Evolutionary conservation across 306 rosid genomes (phyloP), one percentile per base, ranked within the genome.

Genomic region (Notholithocarpus densiflorus): DNA sequence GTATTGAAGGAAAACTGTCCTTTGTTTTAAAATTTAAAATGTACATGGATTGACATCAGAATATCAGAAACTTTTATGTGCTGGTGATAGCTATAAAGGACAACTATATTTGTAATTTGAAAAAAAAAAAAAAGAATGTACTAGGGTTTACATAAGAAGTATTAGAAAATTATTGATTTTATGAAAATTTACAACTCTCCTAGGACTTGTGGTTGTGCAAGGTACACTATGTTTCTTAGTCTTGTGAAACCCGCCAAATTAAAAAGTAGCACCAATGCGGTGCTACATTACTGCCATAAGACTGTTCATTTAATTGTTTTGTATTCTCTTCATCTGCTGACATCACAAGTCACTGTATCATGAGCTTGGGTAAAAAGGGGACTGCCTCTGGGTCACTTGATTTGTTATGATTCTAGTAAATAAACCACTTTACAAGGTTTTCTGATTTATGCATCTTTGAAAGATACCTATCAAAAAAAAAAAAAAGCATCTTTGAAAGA

Each of bases 1-100:
- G 26, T 75, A 72, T 82, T 65, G 64, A 57, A 77, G 68, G 75
- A 61, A 82, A 57, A 71, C 62, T 73, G 69, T 64, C 21, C 48
- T 65, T 31, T 55, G 78, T 45, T 5, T 45, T 52, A 5, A 57
- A 59, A 53, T 18, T 23, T 18, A 19, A 59, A 71, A 66, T 54
- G 70, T 61, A 56, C 51, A 56, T 31, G 59, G 65, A 69, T 72
- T 69, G 56, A 59, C 23, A 5, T 69, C 26, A 31, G 72, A 68
- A n/a, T 34, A 65, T 65, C 45, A 15, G 71, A 17, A 29, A 65
- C 9, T n/a, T 68, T 32, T 68, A 11, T 68, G n/a, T 15, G 51
- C 52, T 68, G 5, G 11, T 66, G 71, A 37, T 68, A 32, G 15
- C 23, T 68, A 19, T n/a, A 12, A 34, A n/a, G 20, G 52, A n/a